phyloP scores from a whole-genome alignment of 2,329 filamentous ascomycete genomes.

The Xylaria sp. region DNA sequence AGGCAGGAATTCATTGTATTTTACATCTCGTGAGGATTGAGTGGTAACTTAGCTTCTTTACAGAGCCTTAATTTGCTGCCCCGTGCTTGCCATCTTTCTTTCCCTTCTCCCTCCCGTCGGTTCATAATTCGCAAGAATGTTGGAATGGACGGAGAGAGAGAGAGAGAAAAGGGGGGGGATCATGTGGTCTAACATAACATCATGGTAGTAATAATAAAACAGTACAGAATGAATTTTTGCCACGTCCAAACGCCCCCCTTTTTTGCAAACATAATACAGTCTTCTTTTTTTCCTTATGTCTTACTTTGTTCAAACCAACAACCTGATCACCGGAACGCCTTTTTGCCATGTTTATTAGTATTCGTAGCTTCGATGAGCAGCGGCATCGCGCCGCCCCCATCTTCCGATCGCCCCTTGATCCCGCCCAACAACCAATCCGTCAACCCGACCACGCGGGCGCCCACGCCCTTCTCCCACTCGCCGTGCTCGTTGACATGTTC shows the following conservation, averaged over 20 bases:
- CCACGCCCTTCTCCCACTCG: constrained; percentile 74
- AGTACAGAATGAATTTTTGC: constrained; percentile 5
- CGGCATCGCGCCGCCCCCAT: constrained; percentile 22
- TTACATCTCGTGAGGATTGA: constrained; percentile 26
- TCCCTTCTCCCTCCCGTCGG: not conserved
- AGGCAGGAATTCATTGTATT: constrained; percentile 13
- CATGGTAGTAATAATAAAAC: not conserved
- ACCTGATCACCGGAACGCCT: constrained; percentile 14
- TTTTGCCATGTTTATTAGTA: constrained; percentile 8
- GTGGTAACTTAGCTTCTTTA: constrained; percentile 27
- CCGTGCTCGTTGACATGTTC: constrained; percentile 83
- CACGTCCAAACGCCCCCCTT: constrained; percentile 13
- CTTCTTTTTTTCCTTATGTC: not conserved
- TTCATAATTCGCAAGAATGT: not conserved
- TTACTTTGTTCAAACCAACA: not conserved
- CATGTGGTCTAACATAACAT: not conserved
- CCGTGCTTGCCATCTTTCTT: not conserved
- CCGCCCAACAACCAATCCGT: constrained; percentile 92
- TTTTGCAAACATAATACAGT: constrained; percentile 12
- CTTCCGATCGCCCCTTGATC: constrained; percentile 42
- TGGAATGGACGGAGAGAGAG: not conserved
- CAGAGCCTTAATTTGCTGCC: constrained; percentile 9
- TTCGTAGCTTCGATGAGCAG: constrained; percentile 18
- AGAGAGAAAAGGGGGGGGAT: not conserved
- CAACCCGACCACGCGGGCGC: constrained; percentile 78